Evolutionary conservation across 805 yeast genomes (phyloP).

Genomic region (Candida insectalens): DNA sequence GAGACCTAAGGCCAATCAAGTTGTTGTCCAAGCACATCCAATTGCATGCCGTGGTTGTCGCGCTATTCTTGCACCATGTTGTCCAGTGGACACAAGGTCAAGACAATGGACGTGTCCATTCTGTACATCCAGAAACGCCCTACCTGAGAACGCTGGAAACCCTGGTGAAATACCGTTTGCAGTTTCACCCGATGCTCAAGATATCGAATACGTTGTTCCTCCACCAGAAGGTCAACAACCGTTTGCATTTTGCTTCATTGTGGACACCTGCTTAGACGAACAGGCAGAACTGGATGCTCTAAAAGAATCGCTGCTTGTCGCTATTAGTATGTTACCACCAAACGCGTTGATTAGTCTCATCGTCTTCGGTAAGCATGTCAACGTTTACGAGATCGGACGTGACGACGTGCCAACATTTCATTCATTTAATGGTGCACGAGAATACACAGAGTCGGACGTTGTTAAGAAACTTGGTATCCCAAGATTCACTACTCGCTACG

Average conservation of each 20-base stretch:
- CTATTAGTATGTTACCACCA: constrained; percentile 38
- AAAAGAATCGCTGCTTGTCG: constrained; percentile 36
- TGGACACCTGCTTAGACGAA: constrained; percentile 44
- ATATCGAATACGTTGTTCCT: constrained; percentile 40
- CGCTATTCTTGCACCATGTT: constrained; percentile 45
- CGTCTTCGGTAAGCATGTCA: constrained; percentile 51
- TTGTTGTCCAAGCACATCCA: constrained; percentile 29
- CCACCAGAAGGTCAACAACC: constrained; percentile 23
- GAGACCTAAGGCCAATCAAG: constrained; percentile 32
- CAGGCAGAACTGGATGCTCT: constrained; percentile 40
- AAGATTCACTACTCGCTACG: constrained; percentile 26
- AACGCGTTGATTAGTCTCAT: constrained; percentile 48
- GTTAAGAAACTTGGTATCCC: constrained; percentile 34
- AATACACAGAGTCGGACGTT: constrained; percentile 37
- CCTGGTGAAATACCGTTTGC: constrained; percentile 24
- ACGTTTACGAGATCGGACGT: constrained; percentile 41
- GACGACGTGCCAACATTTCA: constrained; percentile 26
- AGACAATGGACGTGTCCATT: constrained; percentile 47
- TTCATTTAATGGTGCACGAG: constrained; percentile 48
- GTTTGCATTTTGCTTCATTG: constrained; percentile 42
- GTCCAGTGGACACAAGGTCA: constrained; percentile 23
- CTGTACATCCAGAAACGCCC: constrained; percentile 38
- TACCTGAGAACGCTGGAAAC: constrained; percentile 17
- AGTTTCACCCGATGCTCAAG: constrained; percentile 29
- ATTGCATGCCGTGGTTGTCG: constrained; percentile 46